Evolutionary conservation across 441 rosid species (phyloP).

Genomic region (Mallotus repandus): DNA sequence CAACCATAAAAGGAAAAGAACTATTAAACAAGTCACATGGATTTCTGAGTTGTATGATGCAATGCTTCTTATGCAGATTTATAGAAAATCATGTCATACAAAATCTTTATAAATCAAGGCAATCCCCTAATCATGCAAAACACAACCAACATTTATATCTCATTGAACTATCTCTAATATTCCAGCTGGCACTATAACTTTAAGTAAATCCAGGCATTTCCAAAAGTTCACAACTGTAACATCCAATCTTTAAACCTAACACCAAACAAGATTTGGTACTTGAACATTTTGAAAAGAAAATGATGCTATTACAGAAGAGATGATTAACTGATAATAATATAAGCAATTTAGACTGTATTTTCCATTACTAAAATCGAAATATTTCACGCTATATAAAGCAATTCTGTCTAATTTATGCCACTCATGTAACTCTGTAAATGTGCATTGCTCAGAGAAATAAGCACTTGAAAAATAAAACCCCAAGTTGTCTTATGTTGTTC

Average conservation of each 20-base stretch:
- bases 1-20: not conserved
- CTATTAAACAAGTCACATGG: not conserved
- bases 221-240: not conserved
- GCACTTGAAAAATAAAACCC: too few relatives aligned
- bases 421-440: not conserved
- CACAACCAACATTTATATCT: not conserved
- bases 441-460: not conserved
- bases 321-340: not conserved
- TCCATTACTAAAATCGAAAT: not conserved
- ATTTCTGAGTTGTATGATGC: not conserved
- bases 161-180: slow-evolving; percentile 2
- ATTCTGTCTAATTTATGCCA: not conserved
- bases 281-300: too few relatives aligned
- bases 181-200: slow-evolving; percentile 1
- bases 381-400: not conserved
- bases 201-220: slow-evolving; percentile 4
- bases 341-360: not conserved
- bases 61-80: not conserved
- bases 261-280: not conserved
- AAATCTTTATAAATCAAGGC: not conserved
- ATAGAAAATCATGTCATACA: not conserved
- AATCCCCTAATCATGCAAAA: not conserved
- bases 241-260: not conserved
- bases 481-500: too few relatives aligned
- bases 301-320: not conserved